Evolutionary conservation across 164 flowering plant genomes (phyloP).

Genomic region (Chimonanthus salicifolius): DNA sequence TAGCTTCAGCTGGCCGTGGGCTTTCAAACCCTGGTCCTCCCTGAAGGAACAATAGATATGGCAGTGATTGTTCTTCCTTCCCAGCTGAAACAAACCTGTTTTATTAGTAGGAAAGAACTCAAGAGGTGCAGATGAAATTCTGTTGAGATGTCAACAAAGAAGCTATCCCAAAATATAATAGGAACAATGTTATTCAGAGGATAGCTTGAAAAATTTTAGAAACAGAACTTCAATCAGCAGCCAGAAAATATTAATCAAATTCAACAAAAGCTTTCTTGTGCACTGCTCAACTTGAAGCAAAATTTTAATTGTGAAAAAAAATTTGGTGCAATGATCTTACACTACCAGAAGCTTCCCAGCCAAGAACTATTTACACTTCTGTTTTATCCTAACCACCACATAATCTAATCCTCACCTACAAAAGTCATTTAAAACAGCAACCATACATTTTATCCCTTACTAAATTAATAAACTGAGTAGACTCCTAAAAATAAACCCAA

Average conservation of each 20-base stretch:
- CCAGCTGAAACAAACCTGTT: conserved; percentile 51
- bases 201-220: not conserved
- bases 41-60: conserved; percentile 74
- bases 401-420: not conserved
- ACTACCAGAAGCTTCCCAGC: not conserved
- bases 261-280: not conserved
- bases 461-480: too few relatives aligned
- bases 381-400: not conserved
- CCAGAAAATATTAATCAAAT: too few relatives aligned
- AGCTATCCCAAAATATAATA: not conserved
- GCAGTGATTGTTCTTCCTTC: conserved; percentile 71
- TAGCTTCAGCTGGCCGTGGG: conserved; percentile 78
- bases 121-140: not conserved
- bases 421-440: too few relatives aligned
- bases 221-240: not conserved
- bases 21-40: conserved; percentile 98
- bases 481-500: too few relatives aligned
- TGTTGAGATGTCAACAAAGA: not conserved
- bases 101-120: not conserved
- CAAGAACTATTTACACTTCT: not conserved
- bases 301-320: too few relatives aligned
- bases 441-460: too few relatives aligned
- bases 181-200: not conserved
- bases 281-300: not conserved
- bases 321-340: not conserved